These are phyloP conservation scores for Biscogniauxia mediterranea DNA, from an alignment of 2,329 filamentous ascomycete species.

Conservation along the genomic window DNA sequence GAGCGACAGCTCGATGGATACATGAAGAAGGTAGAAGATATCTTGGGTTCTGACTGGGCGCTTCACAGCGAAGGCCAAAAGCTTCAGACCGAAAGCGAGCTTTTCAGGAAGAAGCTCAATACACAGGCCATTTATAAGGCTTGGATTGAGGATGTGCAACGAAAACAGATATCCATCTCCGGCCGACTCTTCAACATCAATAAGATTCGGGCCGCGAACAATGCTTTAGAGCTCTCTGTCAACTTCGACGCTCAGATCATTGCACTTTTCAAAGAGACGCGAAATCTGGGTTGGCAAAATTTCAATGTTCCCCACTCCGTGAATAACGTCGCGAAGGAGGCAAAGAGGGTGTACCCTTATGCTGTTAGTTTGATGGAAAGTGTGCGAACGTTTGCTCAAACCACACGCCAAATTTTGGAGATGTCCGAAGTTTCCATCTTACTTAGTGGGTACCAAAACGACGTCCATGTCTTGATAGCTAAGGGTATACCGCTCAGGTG, in stretches of 20 bases:
- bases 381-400: conserved; percentile 89
- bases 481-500: conserved; percentile 90
- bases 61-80: conserved; percentile 94
- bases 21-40: conserved; percentile 99
- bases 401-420: conserved; percentile 74
- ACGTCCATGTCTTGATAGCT: conserved; percentile 76
- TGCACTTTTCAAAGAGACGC: conserved; percentile 96
- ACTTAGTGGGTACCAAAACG: conserved; percentile 86
- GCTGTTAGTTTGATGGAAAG: conserved; percentile 99
- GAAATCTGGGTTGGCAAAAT: conserved; percentile 92
- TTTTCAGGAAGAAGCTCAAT: conserved; percentile 95
- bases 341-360: conserved; percentile 97
- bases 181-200: conserved; percentile 89
- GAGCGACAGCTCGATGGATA: conserved; percentile 93
- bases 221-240: conserved; percentile 82
- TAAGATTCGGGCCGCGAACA: conserved; percentile 85
- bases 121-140: conserved; percentile 92
- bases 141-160: conserved; percentile 87
- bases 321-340: conserved; percentile 94
- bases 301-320: conserved; percentile 93
- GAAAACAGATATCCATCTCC: conserved; percentile 85
- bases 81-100: conserved; percentile 82
- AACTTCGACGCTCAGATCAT: conserved; percentile 99
- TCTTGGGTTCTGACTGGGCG: conserved; percentile 91
- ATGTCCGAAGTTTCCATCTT: conserved; percentile 88